A percentile compares a stretch with the other conserved stretches of the same genome.
Conservation (phyloP, 2,329 filamentous ascomycete species). For the Botryosphaeria agaves region DNA sequence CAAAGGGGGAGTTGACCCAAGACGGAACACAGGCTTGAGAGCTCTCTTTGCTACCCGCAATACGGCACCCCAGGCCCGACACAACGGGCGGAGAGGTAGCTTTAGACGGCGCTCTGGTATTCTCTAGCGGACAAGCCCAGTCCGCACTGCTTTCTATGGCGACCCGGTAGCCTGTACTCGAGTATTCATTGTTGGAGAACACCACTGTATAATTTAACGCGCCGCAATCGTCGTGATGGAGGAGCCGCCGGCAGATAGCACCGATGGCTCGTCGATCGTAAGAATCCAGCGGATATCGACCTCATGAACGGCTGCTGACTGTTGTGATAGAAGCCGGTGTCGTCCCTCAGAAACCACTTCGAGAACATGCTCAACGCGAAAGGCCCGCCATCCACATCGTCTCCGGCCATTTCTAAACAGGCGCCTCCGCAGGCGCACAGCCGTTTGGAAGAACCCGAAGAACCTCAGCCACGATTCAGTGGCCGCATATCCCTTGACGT, state of each 20-base stretch:
- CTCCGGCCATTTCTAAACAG: not conserved
- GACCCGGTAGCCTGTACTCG: too few relatives aligned
- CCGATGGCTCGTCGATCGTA: slow-evolving; percentile 63
- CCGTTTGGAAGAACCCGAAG: not conserved
- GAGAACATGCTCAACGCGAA: slow-evolving; percentile 48
- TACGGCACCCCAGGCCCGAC: too few relatives aligned
- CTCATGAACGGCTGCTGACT: too few relatives aligned
- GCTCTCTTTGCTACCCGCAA: too few relatives aligned
- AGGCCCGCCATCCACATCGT: slow-evolving; percentile 7
- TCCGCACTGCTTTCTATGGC: too few relatives aligned
- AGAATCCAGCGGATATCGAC: slow-evolving; percentile 11
- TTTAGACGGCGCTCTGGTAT: too few relatives aligned
- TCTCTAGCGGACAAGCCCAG: too few relatives aligned
- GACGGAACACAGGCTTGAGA: too few relatives aligned
- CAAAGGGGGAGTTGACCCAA: too few relatives aligned
- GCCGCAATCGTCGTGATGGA: slow-evolving; percentile 14
- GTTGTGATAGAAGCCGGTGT: slow-evolving; percentile 51
- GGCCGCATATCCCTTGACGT: slow-evolving; percentile 21
- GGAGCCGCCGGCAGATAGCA: slow-evolving; percentile 32
- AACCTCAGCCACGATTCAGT: slow-evolving; percentile 8
- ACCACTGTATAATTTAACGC: too few relatives aligned
- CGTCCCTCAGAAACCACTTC: slow-evolving; percentile 63
- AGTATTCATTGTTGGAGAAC: too few relatives aligned
- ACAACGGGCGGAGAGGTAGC: too few relatives aligned
- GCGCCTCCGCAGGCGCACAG: slow-evolving; percentile 1